Conservation (phyloP, 2,329 filamentous ascomycete species). For the Phyllosticta capitalensis region DNA sequence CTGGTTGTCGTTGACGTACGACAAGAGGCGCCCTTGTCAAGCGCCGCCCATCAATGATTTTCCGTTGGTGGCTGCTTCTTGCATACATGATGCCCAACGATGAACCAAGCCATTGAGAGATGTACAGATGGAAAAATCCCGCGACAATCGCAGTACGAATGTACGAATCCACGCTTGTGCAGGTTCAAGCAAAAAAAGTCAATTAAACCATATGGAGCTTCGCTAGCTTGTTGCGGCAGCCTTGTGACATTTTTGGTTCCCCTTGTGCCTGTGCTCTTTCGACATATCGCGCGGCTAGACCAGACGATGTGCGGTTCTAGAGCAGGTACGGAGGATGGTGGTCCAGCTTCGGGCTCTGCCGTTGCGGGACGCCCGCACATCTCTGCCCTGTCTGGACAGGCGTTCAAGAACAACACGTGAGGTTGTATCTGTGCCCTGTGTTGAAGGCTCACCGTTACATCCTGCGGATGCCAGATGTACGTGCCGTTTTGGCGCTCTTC, state of each 20-base stretch:
- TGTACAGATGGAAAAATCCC: background rate
- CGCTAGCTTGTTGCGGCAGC: background rate
- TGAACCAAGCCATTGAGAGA: background rate
- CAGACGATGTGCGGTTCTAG: conserved; percentile 6
- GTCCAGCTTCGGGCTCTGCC: conserved; percentile 3
- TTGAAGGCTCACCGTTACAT: conserved; percentile 8
- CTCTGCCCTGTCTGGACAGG: conserved; percentile 1
- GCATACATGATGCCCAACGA: background rate
- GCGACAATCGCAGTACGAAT: background rate
- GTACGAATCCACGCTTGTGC: background rate
- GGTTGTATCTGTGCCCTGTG: conserved; percentile 3
- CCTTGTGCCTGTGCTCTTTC: background rate
- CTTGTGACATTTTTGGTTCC: background rate
- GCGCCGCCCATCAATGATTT: background rate
- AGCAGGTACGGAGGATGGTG: conserved; percentile 6
- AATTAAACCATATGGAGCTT: background rate
- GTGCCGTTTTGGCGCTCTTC: conserved; percentile 9
- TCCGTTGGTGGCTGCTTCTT: background rate
- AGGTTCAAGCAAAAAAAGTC: background rate
- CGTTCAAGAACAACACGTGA: background rate
- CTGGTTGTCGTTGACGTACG: background rate
- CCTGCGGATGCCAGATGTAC: conserved; percentile 4
- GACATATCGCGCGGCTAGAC: conserved; percentile 1
- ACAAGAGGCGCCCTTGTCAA: background rate
- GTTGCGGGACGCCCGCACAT: conserved; percentile 10